phyloP scores from a whole-genome alignment of 2,329 filamentous ascomycete species.

The Penicillium sp. region DNA sequence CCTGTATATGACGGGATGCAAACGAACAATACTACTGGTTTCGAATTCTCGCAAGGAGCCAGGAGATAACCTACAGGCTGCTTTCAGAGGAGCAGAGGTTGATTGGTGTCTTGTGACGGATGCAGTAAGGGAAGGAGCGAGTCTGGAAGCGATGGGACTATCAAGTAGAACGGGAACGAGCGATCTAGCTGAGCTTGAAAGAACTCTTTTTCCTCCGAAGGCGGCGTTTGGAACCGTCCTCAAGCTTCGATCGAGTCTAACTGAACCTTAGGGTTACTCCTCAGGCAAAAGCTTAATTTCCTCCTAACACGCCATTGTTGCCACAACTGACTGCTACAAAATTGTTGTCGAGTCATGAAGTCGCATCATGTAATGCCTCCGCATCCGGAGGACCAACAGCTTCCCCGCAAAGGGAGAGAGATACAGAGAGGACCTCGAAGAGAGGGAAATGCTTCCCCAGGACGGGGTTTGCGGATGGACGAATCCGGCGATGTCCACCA shows the following conservation, averaged over 20 bases:
- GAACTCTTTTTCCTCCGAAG: not conserved
- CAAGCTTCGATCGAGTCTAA: too few species aligned
- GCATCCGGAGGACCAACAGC: not conserved
- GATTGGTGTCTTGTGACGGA: conserved; percentile 4
- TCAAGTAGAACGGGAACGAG: not conserved
- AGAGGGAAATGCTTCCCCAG: not conserved
- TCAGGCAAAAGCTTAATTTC: not conserved
- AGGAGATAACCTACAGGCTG: conserved; percentile 6
- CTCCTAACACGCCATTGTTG: not conserved
- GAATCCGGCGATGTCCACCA: conserved; percentile 5
- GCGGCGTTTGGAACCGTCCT: too few species aligned
- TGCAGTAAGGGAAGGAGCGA: conserved; percentile 3
- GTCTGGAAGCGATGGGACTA: not conserved
- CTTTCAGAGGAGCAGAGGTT: conserved; percentile 13
- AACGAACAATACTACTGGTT: conserved; percentile 5
- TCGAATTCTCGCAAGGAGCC: not conserved
- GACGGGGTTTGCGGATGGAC: not conserved
- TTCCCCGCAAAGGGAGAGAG: not conserved
- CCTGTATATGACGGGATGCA: conserved; percentile 23
- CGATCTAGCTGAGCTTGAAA: not conserved
- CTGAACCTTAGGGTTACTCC: too few species aligned
- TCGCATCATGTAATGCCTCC: not conserved
- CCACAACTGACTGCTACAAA: not conserved
- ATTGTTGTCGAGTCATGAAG: not conserved
- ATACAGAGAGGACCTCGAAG: not conserved